Conservation (phyloP, 2,329 filamentous ascomycete species). For the Diaporthe humulicola region DNA sequence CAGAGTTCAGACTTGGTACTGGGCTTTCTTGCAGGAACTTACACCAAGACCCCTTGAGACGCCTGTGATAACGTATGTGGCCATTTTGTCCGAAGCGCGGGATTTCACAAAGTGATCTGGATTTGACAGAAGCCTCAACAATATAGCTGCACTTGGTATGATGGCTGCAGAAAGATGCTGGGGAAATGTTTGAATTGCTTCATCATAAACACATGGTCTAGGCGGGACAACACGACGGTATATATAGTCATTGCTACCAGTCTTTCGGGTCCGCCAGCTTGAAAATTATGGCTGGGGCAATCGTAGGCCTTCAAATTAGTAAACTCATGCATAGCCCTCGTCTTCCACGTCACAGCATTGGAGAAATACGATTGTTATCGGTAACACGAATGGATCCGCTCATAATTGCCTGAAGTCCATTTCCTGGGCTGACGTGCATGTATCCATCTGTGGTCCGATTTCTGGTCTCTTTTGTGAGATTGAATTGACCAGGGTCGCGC, state of each 20-base stretch:
- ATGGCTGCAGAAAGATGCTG: background rate
- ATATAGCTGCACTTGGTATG: background rate
- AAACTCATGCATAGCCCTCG: background rate
- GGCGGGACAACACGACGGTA: background rate
- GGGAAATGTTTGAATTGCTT: background rate
- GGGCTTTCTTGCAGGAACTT: constrained; percentile 28
- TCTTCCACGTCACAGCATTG: background rate
- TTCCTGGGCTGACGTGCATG: background rate
- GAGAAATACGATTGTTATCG: background rate
- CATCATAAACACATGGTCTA: background rate
- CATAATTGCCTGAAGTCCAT: background rate
- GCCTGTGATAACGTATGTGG: constrained; percentile 44
- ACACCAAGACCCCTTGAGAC: constrained; percentile 45
- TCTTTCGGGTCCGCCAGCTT: background rate
- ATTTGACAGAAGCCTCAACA: background rate
- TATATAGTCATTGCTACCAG: background rate
- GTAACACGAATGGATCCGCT: background rate
- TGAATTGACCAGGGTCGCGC: background rate
- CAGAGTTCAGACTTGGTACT: background rate
- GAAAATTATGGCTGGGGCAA: background rate
- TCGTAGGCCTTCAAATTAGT: background rate
- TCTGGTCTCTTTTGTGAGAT: background rate
- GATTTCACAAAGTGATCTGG: no score
- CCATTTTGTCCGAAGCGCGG: constrained; percentile 36
- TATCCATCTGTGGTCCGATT: background rate